Conservation (phyloP, 805 yeast species). For the Priceomyces haplophilus region DNA sequence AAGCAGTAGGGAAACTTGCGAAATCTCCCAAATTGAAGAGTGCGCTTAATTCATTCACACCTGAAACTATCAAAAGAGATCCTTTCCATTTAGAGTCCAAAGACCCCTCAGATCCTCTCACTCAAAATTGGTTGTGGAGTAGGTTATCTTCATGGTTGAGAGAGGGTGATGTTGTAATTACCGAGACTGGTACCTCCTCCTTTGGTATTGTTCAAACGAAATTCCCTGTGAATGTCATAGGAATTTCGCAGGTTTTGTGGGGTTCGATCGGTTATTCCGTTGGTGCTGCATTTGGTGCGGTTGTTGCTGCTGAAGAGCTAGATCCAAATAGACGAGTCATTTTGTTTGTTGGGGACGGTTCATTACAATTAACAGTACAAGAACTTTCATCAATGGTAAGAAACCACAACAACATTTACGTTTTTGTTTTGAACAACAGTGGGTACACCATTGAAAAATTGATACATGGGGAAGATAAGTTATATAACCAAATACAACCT, state of each 20-base stretch:
- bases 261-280: slow-evolving; percentile 37
- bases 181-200: slow-evolving; percentile 37
- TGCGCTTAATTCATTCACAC: slow-evolving; percentile 10
- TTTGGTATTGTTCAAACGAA: slow-evolving; percentile 33
- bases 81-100: slow-evolving; percentile 11
- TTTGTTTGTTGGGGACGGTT: slow-evolving; percentile 42
- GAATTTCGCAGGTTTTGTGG: slow-evolving; percentile 35
- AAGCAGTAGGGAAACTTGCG: slow-evolving; percentile 11
- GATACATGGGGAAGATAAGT: slow-evolving; percentile 37
- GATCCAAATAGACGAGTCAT: slow-evolving; percentile 34
- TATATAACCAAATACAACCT: slow-evolving; percentile 37
- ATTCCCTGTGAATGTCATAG: slow-evolving; percentile 28
- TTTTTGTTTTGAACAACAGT: slow-evolving; percentile 39
- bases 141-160: slow-evolving; percentile 24
- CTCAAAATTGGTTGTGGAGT: slow-evolving; percentile 33
- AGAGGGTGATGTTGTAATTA: slow-evolving; percentile 30
- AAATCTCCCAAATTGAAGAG: slow-evolving; percentile 7
- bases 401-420: slow-evolving; percentile 31
- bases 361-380: slow-evolving; percentile 41
- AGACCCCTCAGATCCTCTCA: slow-evolving; percentile 11
- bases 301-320: slow-evolving; percentile 30
- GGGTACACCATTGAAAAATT: slow-evolving; percentile 41
- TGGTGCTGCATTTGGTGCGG: slow-evolving; percentile 35
- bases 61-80: slow-evolving; percentile 12
- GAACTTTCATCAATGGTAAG: slow-evolving; percentile 38